Evolutionary conservation across 2,329 filamentous ascomycete genomes (phyloP), one percentile per base, ranked within the genome.

Genomic region (Cercospora zeae-maydis): DNA sequence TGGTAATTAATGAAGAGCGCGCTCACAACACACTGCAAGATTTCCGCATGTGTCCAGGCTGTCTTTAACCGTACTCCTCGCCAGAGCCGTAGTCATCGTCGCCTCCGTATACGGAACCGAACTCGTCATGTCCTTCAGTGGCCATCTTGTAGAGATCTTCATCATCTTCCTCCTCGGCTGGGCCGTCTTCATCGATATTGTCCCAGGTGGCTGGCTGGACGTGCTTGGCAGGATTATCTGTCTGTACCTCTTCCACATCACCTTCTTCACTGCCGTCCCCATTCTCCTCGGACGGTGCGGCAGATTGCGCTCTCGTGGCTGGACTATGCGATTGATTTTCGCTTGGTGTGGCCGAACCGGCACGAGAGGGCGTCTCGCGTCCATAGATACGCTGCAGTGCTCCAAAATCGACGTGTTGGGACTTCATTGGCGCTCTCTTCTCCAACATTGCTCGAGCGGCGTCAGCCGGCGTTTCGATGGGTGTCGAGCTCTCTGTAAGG

Each of bases 371-470:
- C 11, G 56, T 64, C 10, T 59, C 57, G 24, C 69, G 67, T 8
- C 70, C 70, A 49, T 80, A 80, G 4, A 81, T 69, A 33, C 75
- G 74, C 45, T 77, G 75, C 56, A 82, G 70, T 24, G 72, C 75
- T 19, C 79, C 79, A 68, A 82, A 83, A 65, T 83, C 78, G 66
- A 83, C 77, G 64, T 77, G 72, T 37, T 75, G 76, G 77, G 71
- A 80, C 79, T 9, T 73, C 71, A 61, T 72, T 31, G 75, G 67
- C 3, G 74, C 78, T 21, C 78, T 73, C 72, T 79, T 80, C 67
- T 78, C 75, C 45, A 81, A 59, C 80, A 82, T 82, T 49, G 76
- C 75, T 52, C 75, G 69, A 19, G 73, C 76, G 1, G 79, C 79
- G 36, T 82, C 80, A 0, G 77, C 79, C 0, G 80, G 75, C 49